These are phyloP conservation scores for Triticum dicoccoides DNA, from an alignment of 176 grass and related monocot genomes.

Conservation along the genomic window DNA sequence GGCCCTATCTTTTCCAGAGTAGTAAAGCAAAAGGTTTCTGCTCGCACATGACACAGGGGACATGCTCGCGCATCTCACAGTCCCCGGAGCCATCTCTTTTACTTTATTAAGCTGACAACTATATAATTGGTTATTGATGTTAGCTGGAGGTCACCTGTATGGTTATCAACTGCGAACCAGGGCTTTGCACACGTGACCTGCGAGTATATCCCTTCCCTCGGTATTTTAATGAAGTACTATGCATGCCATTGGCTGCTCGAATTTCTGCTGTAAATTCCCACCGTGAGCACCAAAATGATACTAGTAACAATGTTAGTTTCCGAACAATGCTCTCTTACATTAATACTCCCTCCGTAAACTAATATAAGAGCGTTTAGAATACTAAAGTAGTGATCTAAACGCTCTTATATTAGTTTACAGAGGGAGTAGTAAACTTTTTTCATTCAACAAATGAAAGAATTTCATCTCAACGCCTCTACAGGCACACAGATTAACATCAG, in stretches of 20 bases:
- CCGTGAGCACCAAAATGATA: too few species aligned
- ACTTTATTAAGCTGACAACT: too few species aligned
- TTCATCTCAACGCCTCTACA: slow-evolving; percentile 31
- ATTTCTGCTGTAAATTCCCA: too few species aligned
- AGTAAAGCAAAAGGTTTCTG: background rate
- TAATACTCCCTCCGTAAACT: background rate
- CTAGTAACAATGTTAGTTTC: background rate
- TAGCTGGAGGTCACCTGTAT: background rate
- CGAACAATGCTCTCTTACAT: background rate
- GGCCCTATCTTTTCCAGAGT: too few species aligned
- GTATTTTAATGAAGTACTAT: too few species aligned
- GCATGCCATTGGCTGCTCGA: too few species aligned
- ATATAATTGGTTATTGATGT: background rate
- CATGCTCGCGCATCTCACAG: slow-evolving; percentile 14
- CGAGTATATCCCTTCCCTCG: too few species aligned
- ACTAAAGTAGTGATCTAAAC: too few species aligned
- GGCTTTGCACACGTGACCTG: too few species aligned
- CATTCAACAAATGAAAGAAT: slow-evolving; percentile 96
- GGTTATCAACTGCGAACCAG: too few species aligned
- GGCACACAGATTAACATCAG: slow-evolving; percentile 8
- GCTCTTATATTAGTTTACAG: too few species aligned
- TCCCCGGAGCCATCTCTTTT: background rate
- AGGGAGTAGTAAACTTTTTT: slow-evolving; percentile 14
- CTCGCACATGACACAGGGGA: background rate
- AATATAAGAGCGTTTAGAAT: too few species aligned